Base-by-base conservation (phyloP, 345 rosid species). In the Limnanthes douglasii region DNA sequence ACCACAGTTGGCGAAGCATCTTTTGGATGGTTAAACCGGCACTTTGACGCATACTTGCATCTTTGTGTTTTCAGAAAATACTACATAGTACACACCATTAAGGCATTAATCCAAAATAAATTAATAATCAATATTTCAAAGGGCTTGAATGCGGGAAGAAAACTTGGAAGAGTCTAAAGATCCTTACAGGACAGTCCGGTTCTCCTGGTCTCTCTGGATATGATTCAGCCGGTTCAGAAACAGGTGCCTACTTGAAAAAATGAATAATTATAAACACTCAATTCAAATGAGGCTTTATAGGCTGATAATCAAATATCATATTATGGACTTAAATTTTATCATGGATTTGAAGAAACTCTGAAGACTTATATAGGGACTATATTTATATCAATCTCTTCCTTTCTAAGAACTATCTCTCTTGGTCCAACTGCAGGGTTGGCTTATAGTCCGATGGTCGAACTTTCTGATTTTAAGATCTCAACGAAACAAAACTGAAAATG, bases 1-100 rank as follows among this genome's bases (percentile, higher is more conserved):
- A 83, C 97, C 65, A 9, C 38, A 37, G 35, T 27, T 45, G 50
- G 55, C 43, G 52, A 27, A 8, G 38, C 53, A 37, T 65, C 72
- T 58, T 44, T 73, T 3, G 95, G 97, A 68, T 88, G 97, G 72
- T 88, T 88, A 62, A 88, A 88, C 69, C 62, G 82, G 90, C 97
- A 88, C 55, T 67, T 78, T 12, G 50, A 41, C 21, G 83, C 97
- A 64, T 73, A 88, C 66, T 76, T 88, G 84, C 95, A 88, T 48
- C 69, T 76, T 64, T 76, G 90, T 33, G 97, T 88, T 60, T 88
- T 88, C 31, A 88, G 15, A 50, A 71, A 88, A 60, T 67, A 88
- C 97, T 88, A 67, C 66, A 13, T 27, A 38, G 23, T 18, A 75
- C n/a, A n/a, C n/a, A n/a, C n/a, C n/a, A n/a, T n/a, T n/a, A n/a